These are phyloP conservation scores for Globisporangium rhizosaccharum DNA, from an alignment of 352 stramenopile species.

Conservation along the genomic window DNA sequence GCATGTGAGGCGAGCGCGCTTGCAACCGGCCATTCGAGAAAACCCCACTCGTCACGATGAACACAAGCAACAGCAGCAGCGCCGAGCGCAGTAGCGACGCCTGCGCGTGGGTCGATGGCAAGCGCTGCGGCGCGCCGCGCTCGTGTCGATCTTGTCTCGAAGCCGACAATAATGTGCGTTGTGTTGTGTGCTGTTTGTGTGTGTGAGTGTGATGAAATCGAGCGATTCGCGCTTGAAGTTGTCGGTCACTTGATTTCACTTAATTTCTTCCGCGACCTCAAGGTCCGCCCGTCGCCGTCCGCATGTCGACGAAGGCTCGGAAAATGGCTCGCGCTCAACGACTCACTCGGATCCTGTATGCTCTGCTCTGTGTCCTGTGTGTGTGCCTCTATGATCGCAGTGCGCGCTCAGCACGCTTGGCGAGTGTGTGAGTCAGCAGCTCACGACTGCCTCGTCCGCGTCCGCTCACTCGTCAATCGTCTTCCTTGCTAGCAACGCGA, in stretches of 20 bases:
- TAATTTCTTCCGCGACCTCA: constrained; percentile 2
- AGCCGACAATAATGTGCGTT: constrained; percentile 10
- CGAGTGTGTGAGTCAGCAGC: constrained; percentile 26
- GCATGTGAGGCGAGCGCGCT: no score
- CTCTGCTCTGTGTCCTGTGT: not conserved
- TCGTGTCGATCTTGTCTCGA: constrained; percentile 37
- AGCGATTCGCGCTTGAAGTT: not conserved
- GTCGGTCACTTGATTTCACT: constrained; percentile 8
- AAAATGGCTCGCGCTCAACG: not conserved
- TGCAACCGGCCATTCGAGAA: constrained; percentile 6
- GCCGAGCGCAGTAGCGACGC: not conserved
- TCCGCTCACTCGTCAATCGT: not conserved
- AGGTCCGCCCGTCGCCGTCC: no score
- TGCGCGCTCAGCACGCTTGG: constrained; percentile 30
- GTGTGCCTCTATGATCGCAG: constrained; percentile 3
- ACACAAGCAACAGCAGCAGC: not conserved
- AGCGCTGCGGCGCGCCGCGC: constrained; percentile 25
- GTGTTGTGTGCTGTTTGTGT: not conserved
- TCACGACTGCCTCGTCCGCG: not conserved
- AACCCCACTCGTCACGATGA: not conserved
- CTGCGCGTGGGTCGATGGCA: constrained; percentile 6
- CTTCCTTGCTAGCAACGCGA: not conserved
- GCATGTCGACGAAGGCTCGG: no score
- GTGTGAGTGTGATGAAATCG: not conserved
- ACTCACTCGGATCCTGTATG: not conserved